A percentile compares a stretch with the other conserved stretches of the same genome.
Evolutionary conservation across 495 filamentous ascomycete species (phyloP).

Genomic region (Penicillium argentinense): DNA sequence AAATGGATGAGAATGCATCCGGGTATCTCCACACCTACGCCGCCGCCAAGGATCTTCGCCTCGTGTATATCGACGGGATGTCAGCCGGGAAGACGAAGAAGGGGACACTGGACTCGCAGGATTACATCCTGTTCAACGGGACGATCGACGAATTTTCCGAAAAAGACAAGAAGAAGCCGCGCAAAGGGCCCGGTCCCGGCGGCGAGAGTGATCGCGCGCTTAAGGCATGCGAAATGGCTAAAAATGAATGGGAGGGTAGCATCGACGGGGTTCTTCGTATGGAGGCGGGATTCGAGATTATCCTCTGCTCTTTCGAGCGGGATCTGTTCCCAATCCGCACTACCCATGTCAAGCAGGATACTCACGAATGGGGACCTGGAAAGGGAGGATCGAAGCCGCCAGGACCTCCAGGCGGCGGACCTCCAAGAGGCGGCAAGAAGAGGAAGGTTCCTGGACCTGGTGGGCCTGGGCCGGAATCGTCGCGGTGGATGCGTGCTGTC

Average conservation of each 20-base stretch:
- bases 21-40: slow-evolving; percentile 60
- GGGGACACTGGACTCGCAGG: slow-evolving; percentile 62
- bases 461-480: slow-evolving; percentile 5
- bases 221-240: slow-evolving; percentile 49
- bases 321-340: slow-evolving; percentile 33
- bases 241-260: slow-evolving; percentile 43
- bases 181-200: not conserved
- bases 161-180: slow-evolving; percentile 26
- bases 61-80: slow-evolving; percentile 64
- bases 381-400: not conserved
- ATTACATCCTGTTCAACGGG: slow-evolving; percentile 48
- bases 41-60: slow-evolving; percentile 46
- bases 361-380: not conserved
- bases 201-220: slow-evolving; percentile 47
- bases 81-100: slow-evolving; percentile 57
- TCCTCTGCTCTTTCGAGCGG: slow-evolving; percentile 61
- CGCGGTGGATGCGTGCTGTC: slow-evolving; percentile 39
- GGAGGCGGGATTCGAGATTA: slow-evolving; percentile 70
- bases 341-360: slow-evolving; percentile 25
- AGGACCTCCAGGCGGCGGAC: slow-evolving; percentile 11
- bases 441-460: slow-evolving; percentile 12
- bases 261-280: slow-evolving; percentile 64
- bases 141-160: slow-evolving; percentile 7
- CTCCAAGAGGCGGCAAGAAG: slow-evolving; percentile 11
- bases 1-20: slow-evolving; percentile 8